Conservation (phyloP, 495 filamentous ascomycete genomes). For the Penicillium cataractarum region DNA sequence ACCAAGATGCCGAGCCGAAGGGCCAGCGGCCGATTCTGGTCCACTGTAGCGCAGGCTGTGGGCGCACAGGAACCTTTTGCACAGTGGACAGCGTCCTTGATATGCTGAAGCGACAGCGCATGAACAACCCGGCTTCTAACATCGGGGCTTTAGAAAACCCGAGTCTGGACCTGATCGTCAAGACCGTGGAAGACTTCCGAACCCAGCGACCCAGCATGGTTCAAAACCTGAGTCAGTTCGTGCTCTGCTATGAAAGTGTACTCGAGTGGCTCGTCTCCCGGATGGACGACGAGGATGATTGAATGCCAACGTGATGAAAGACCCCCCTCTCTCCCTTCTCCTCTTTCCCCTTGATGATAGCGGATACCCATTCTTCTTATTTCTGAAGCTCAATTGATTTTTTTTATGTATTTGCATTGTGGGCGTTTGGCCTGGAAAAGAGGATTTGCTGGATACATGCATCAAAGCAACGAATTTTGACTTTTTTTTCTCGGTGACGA, state of each 20-base stretch:
- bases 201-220: constrained; percentile 93
- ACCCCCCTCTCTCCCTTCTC: constrained; percentile 9
- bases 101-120: constrained; percentile 82
- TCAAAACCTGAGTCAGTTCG: constrained; percentile 91
- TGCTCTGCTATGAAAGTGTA: constrained; percentile 94
- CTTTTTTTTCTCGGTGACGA: neutral
- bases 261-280: constrained; percentile 79
- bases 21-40: constrained; percentile 76
- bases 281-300: constrained; percentile 30
- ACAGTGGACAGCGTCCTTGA: constrained; percentile 93
- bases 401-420: neutral
- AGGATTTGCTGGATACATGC: neutral
- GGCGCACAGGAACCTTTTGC: constrained; percentile 93
- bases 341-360: neutral
- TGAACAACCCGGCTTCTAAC: constrained; percentile 18
- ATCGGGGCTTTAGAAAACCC: constrained; percentile 45
- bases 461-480: constrained; percentile 5
- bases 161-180: constrained; percentile 74
- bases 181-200: constrained; percentile 87
- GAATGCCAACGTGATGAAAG: constrained; percentile 12
- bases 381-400: neutral
- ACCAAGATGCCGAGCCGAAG: constrained; percentile 57
- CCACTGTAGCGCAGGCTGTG: constrained; percentile 95
- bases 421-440: neutral
- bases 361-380: constrained; percentile 1